Evolutionary conservation across 2,329 filamentous ascomycete species (phyloP).

Genomic region (Diaporthe citrichinensis): DNA sequence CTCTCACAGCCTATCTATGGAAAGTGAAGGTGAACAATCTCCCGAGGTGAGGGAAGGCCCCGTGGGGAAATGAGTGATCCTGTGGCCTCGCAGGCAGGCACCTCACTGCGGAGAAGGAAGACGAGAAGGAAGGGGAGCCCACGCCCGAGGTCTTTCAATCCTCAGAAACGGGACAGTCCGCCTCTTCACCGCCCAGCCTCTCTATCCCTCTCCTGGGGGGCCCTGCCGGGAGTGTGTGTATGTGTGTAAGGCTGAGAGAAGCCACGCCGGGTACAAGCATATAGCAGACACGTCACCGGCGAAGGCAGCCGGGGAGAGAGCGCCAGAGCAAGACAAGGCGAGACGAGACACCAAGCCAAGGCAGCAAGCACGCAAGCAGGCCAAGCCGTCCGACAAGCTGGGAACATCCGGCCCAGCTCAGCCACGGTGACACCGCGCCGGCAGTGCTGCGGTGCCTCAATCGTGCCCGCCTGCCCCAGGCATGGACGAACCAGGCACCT

Average conservation of each 20-base stretch:
- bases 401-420: slow-evolving; percentile 1
- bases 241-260: slow-evolving; percentile 8
- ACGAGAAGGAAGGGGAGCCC: background rate
- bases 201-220: background rate
- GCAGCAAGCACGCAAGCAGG: background rate
- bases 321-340: background rate
- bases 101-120: background rate
- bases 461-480: slow-evolving; percentile 1
- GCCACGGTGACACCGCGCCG: background rate
- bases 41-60: background rate
- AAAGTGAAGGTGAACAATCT: background rate
- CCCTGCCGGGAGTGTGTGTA: background rate
- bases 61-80: background rate
- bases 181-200: background rate
- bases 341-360: background rate
- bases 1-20: background rate
- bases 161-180: too few species aligned
- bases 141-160: background rate
- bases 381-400: background rate
- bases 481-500: background rate
- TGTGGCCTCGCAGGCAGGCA: background rate
- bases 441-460: background rate
- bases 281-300: background rate
- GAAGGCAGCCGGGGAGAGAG: background rate
- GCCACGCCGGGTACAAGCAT: slow-evolving; percentile 9